phyloP scores from a whole-genome alignment of 495 filamentous ascomycete species.

The Platismatia glauca region DNA sequence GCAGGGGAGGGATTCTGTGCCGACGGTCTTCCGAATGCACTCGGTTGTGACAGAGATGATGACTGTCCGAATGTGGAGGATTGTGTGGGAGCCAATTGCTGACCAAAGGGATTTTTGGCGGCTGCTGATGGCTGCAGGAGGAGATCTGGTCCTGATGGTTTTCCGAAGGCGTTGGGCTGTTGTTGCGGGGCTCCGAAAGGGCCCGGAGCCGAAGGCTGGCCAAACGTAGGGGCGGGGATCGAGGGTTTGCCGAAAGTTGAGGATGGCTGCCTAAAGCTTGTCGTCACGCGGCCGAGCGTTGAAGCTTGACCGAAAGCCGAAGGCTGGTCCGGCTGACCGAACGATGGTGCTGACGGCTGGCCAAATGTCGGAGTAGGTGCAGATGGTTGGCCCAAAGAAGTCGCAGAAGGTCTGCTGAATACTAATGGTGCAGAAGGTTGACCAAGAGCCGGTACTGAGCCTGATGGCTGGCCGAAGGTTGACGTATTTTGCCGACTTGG shows the following conservation, averaged over 20 bases:
- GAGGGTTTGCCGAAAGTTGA: conserved; percentile 25
- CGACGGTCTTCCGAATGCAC: conserved; percentile 17
- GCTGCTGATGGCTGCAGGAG: conserved; percentile 11
- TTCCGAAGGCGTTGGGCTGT: conserved; percentile 31
- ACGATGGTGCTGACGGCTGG: conserved; percentile 21
- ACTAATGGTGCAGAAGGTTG: conserved; percentile 28
- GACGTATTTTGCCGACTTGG: conserved; percentile 14
- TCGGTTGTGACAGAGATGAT: conserved; percentile 6
- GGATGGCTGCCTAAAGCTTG: conserved; percentile 22
- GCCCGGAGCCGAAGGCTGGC: conserved; percentile 19
- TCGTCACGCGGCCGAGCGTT: conserved; percentile 13
- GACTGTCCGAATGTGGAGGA: conserved; percentile 27
- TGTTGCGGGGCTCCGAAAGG: conserved; percentile 21
- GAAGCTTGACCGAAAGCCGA: conserved; percentile 28
- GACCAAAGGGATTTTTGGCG: conserved; percentile 2
- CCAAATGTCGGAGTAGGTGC: conserved; percentile 29
- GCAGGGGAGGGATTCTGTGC: conserved; percentile 20
- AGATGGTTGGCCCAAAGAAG: conserved; percentile 25
- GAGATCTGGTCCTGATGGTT: conserved; percentile 1
- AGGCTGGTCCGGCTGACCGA: conserved; percentile 22
- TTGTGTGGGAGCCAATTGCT: conserved; percentile 4
- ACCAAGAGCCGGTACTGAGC: conserved; percentile 26
- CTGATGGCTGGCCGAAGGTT: conserved; percentile 37
- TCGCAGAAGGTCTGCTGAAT: conserved; percentile 27
- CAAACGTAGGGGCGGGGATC: conserved; percentile 30